Base-by-base conservation (phyloP, 805 yeast species). In the Metschnikowia peoriensis region DNA sequence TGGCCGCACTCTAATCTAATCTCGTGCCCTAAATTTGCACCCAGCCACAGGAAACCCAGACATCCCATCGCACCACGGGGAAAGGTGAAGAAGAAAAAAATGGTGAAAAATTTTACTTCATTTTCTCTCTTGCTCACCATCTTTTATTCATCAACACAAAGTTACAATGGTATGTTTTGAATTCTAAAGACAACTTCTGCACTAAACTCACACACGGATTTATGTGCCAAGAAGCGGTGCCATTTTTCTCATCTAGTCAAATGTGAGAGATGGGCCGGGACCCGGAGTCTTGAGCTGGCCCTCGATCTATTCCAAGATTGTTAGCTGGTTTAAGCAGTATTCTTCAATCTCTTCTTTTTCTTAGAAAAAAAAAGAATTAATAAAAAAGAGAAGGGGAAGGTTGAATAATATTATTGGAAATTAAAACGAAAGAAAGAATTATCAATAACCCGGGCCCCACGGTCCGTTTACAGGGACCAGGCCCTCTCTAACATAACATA, bases 81-180 rank as follows among this genome's bases (percentile, higher is more conserved):
- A 8, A 7, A 11, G 22, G 49, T 28, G 42, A 27, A 16, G 42
- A 39, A 28, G 15, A 17, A 12, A n/a, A 27, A 14, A 15, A 22
- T 3, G 22, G 22, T 22, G 22, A 22, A 22, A 22, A 22, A 3
- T 22, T 22, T 22, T 4, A 8, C 38, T 29, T 12, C 27, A 11
- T 17, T 16, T 15, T 28, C 37, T 47, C 29, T 38, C 12, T 1
- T 32, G 16, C 12, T 7, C 29, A n/a, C 1, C 37, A 9, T 38
- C 29, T 46, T 40, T 46, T 38, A 9, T 9, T 16, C 41, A 28
- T 28, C 35, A 38, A 38, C 17, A 17, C 38, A 11, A 15, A 39
- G 41, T 39, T 37, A 46, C 37, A 66, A 68, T 68, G 72, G 72
- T 68, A 68, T 62, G 72, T 68, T 58, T 54, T 41, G 46, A 53